phyloP scores from a whole-genome alignment of 1,284 basidiomycete species.

The Cryptococcus sp. region DNA sequence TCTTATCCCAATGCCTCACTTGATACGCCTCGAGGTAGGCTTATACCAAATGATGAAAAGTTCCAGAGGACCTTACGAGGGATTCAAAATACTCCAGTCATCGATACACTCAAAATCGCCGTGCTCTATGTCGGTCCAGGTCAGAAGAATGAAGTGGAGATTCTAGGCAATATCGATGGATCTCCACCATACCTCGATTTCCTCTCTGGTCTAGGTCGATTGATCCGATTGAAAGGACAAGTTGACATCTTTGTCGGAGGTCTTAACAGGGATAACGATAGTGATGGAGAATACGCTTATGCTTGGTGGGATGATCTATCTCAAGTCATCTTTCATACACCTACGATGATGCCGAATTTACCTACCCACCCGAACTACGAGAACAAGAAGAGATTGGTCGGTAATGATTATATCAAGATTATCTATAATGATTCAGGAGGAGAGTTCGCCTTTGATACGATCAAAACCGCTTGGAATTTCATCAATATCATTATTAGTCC shows the following conservation, averaged over 20 bases:
- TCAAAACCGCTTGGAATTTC: slow-evolving; percentile 86
- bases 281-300: slow-evolving; percentile 80
- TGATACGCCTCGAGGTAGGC: slow-evolving; percentile 41
- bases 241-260: slow-evolving; percentile 93
- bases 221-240: slow-evolving; percentile 87
- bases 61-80: slow-evolving; percentile 64
- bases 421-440: slow-evolving; percentile 93
- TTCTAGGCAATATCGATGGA: slow-evolving; percentile 84
- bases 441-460: slow-evolving; percentile 89
- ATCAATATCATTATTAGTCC: slow-evolving; percentile 96
- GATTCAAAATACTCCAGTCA: slow-evolving; percentile 85
- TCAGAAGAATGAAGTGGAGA: slow-evolving; percentile 78
- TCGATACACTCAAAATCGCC: slow-evolving; percentile 96
- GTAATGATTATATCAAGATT: slow-evolving; percentile 91
- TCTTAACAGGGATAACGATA: slow-evolving; percentile 76
- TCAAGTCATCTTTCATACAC: slow-evolving; percentile 91
- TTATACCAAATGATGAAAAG: slow-evolving; percentile 51
- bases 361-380: slow-evolving; percentile 63
- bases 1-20: slow-evolving; percentile 59
- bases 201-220: slow-evolving; percentile 77
- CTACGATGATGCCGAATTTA: slow-evolving; percentile 93
- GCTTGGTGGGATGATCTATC: slow-evolving; percentile 99
- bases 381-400: slow-evolving; percentile 87
- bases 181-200: slow-evolving; percentile 94
- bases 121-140: slow-evolving; percentile 93